Evolutionary conservation across 768 basidiomycete species (phyloP).

Genomic region (Hericium coralloides): DNA sequence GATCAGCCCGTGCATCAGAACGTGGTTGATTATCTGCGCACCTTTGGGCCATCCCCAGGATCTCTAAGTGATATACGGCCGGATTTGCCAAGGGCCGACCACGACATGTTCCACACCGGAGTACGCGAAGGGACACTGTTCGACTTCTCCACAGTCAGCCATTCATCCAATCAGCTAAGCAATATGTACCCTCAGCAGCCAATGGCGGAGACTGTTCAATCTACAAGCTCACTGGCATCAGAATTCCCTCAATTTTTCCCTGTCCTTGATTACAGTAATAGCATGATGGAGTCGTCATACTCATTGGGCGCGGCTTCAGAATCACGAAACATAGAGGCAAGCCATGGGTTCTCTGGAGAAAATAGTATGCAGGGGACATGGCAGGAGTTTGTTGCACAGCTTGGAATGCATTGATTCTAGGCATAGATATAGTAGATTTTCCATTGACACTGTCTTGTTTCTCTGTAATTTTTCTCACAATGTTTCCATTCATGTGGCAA

Average conservation of each 20-base stretch:
- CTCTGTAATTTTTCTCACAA: too few relatives aligned
- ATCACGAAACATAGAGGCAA: constrained; percentile 11
- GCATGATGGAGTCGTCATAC: constrained; percentile 8
- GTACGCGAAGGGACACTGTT: neutral
- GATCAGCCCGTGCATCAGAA: constrained; percentile 48
- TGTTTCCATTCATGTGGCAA: too few relatives aligned
- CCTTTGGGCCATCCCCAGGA: constrained; percentile 35
- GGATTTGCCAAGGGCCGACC: neutral
- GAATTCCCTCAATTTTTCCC: constrained; percentile 63
- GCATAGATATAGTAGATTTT: too few relatives aligned
- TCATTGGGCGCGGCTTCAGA: constrained; percentile 20
- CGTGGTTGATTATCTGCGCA: constrained; percentile 61
- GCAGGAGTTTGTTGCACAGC: constrained; percentile 5
- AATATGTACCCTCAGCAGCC: neutral
- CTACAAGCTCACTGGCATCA: neutral
- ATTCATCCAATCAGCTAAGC: neutral
- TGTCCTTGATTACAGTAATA: constrained; percentile 60
- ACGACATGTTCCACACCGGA: neutral
- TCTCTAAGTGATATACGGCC: neutral
- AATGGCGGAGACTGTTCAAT: neutral
- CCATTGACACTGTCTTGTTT: too few relatives aligned
- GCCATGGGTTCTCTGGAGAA: constrained; percentile 23
- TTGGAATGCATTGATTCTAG: neutral
- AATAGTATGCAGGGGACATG: constrained; percentile 21
- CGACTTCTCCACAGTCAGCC: neutral